A percentile compares a stretch with the other conserved stretches of the same genome.
These are phyloP conservation scores for Diaporthe batatas DNA, from an alignment of 2,329 filamentous ascomycete genomes.

Conservation along the genomic window DNA sequence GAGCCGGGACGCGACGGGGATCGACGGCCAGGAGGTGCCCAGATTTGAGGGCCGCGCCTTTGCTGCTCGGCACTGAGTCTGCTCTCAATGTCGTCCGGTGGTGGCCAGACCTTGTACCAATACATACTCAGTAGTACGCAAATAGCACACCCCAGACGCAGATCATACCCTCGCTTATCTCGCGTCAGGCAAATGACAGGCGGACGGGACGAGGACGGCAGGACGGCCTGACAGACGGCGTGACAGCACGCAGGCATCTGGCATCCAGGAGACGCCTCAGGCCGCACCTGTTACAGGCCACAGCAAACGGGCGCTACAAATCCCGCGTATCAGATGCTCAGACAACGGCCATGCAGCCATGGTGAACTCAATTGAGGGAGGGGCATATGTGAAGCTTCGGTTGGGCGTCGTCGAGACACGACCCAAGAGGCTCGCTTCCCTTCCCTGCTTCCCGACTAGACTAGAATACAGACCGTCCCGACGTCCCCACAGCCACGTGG, in stretches of 20 bases:
- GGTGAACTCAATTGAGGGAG: constrained; percentile 9
- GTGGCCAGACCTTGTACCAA: not conserved
- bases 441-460: constrained; percentile 2
- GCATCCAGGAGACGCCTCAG: too few species aligned
- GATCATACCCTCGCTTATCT: constrained; percentile 32
- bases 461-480: too few species aligned
- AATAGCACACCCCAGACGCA: constrained; percentile 28
- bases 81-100: constrained; percentile 12
- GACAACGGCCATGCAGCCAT: constrained; percentile 25
- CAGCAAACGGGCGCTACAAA: not conserved
- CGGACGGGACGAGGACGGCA: too few species aligned
- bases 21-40: constrained; percentile 2
- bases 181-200: not conserved
- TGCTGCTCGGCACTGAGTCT: not conserved
- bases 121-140: too few species aligned
- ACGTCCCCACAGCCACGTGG: constrained; percentile 33
- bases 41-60: not conserved
- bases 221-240: too few species aligned
- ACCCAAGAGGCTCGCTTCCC: constrained; percentile 4
- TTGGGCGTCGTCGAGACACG: too few species aligned
- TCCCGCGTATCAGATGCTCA: constrained; percentile 22
- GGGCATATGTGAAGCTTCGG: not conserved
- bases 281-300: constrained; percentile 1
- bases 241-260: too few species aligned
- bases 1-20: constrained; percentile 12